Conservation (phyloP, 495 filamentous ascomycete genomes). For the Xylaria acuta region DNA sequence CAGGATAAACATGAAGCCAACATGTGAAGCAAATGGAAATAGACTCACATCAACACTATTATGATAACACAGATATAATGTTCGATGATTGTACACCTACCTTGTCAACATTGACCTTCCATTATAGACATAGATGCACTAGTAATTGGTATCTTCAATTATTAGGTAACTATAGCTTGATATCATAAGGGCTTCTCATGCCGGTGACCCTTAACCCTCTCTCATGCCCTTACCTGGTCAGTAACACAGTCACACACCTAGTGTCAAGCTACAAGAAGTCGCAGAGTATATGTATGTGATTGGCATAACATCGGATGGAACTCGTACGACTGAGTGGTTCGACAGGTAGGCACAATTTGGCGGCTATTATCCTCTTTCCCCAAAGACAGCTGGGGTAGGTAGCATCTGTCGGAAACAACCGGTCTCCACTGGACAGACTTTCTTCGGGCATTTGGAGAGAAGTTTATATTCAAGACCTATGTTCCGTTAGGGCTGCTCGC, state of each 20-base stretch:
- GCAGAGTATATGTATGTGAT: background rate
- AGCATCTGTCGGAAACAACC: conserved; percentile 24
- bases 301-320: background rate
- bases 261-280: background rate
- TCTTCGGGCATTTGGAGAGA: background rate
- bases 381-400: conserved; percentile 18
- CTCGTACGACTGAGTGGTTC: conserved; percentile 19
- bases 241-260: background rate
- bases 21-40: background rate
- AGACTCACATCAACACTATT: background rate
- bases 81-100: background rate
- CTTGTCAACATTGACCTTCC: background rate
- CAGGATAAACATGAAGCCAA: background rate
- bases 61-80: background rate
- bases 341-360: conserved; percentile 9
- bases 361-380: conserved; percentile 16
- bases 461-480: conserved; percentile 6
- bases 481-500: too few relatives aligned
- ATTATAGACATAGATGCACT: background rate
- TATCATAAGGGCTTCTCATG: background rate
- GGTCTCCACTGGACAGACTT: conserved; percentile 12
- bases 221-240: background rate
- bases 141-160: background rate
- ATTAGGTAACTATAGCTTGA: background rate
- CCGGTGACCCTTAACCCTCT: too few relatives aligned